Evolutionary conservation across 176 grass and related monocot species (phyloP), one percentile per base, ranked within the genome.

Genomic region (Olyra latifolia): DNA sequence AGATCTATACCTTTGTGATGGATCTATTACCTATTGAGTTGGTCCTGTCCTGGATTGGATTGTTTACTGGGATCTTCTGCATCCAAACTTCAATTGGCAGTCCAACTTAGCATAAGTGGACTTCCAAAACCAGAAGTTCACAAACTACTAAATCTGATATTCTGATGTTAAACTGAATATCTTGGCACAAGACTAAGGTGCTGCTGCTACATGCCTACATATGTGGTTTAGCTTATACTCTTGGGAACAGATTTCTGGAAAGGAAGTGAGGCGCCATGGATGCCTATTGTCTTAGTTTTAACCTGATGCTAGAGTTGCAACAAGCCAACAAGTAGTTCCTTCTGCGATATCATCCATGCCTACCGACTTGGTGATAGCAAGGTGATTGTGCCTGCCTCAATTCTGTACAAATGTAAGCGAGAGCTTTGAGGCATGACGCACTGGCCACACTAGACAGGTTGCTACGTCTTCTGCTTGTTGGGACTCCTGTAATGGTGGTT

Each of bases 21-120:
- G 77, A 80, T 80, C 15, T 79, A 22, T 42, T 77, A 32, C 25
- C 25, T 77, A 43, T 68, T 53, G 48, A 61, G 41, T 72, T 72
- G 56, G 66, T 16, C 39, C 2, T 71, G 41, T 71, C 27, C 35
- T 72, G 42, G 39, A 25, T 49, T 82, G 68, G 42, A 72, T 46
- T 49, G 29, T 69, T 35, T 80, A 82, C 29, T 62, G 56, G 68
- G 15, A 47, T 14, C 25, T 70, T 40, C 25, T 58, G 24, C 66
- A 30, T 70, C 66, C 77, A 68, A 39, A 71, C 56, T 39, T 82
- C 41, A 48, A 46, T 82, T 20, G 38, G 68, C 43, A 82, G 43
- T 72, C 48, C 43, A 19, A 40, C 32, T 72, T 62, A 49, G 27
- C 71, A 69, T 12, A 52, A 46, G 35, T 49, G 56, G 67, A 48